These are phyloP conservation scores for Rhizoctonia solani DNA, from an alignment of 1,284 basidiomycete genomes.

Conservation along the genomic window DNA sequence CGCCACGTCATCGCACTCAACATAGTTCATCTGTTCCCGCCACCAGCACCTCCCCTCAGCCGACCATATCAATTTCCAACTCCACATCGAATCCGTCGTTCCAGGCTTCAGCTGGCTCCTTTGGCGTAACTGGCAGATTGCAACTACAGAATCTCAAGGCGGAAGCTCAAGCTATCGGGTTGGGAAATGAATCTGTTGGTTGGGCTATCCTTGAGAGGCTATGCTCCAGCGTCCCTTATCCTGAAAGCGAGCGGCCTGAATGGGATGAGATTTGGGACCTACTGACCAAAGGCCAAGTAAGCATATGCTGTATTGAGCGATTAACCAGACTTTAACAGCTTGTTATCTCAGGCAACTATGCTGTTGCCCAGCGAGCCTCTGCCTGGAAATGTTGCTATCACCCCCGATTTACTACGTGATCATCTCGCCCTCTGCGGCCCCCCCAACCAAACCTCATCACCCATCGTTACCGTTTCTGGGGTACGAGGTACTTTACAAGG, in stretches of 20 bases:
- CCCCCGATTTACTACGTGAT: conserved; percentile 74
- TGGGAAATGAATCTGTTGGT: conserved; percentile 71
- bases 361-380: conserved; percentile 69
- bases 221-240: conserved; percentile 50
- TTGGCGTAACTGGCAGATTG: conserved; percentile 64
- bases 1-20: conserved; percentile 56
- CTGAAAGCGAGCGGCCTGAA: conserved; percentile 62
- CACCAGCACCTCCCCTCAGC: conserved; percentile 51
- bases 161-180: conserved; percentile 72
- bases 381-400: conserved; percentile 54
- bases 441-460: conserved; percentile 51
- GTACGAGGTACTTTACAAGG: conserved; percentile 65
- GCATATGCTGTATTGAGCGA: conserved; percentile 37
- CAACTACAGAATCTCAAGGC: conserved; percentile 82
- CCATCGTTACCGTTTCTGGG: conserved; percentile 78
- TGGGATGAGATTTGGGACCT: conserved; percentile 78
- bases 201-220: conserved; percentile 85
- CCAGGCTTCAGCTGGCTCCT: conserved; percentile 44
- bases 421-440: conserved; percentile 70
- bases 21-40: conserved; percentile 53
- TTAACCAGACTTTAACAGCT: conserved; percentile 8
- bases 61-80: conserved; percentile 47
- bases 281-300: conserved; percentile 69
- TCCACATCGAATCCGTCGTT: conserved; percentile 42
- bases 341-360: conserved; percentile 70